phyloP scores from a whole-genome alignment of 2,329 filamentous ascomycete genomes.

The Fusarium longipes region DNA sequence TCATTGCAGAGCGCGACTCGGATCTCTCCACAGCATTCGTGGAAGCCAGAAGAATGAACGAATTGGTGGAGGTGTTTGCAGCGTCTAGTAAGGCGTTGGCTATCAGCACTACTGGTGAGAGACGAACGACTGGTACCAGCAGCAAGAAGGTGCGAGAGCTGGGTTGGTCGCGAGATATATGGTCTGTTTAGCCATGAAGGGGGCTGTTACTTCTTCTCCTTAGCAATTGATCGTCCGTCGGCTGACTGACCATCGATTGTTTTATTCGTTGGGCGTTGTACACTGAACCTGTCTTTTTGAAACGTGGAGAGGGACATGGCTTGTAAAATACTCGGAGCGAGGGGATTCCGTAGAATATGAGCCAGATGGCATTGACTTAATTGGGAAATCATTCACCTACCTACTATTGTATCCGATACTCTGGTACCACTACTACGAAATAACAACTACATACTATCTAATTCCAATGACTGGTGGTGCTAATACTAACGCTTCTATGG shows the following conservation, averaged over 20 bases:
- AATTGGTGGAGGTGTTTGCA: conserved; percentile 81
- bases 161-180: conserved; percentile 72
- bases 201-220: not conserved
- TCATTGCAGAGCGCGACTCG: conserved; percentile 77
- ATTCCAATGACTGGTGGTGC: not conserved
- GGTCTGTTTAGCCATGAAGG: conserved; percentile 60
- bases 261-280: conserved; percentile 29
- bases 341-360: conserved; percentile 17
- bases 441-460: too few relatives aligned
- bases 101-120: conserved; percentile 65
- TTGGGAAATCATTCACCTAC: conserved; percentile 4
- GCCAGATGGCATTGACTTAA: conserved; percentile 8
- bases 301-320: conserved; percentile 17
- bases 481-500: not conserved
- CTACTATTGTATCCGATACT: too few relatives aligned
- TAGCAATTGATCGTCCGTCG: not conserved
- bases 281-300: conserved; percentile 17
- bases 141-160: conserved; percentile 71
- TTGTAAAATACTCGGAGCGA: conserved; percentile 32
- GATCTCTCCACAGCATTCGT: conserved; percentile 74
- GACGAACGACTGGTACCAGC: conserved; percentile 60
- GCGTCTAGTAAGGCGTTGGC: conserved; percentile 78
- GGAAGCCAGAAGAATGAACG: conserved; percentile 74
- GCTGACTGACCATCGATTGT: not conserved
- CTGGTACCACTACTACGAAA: not conserved